Evolutionary conservation across 805 yeast genomes (phyloP), one percentile per base, ranked within the genome.

Genomic region (Candida glaebosa): DNA sequence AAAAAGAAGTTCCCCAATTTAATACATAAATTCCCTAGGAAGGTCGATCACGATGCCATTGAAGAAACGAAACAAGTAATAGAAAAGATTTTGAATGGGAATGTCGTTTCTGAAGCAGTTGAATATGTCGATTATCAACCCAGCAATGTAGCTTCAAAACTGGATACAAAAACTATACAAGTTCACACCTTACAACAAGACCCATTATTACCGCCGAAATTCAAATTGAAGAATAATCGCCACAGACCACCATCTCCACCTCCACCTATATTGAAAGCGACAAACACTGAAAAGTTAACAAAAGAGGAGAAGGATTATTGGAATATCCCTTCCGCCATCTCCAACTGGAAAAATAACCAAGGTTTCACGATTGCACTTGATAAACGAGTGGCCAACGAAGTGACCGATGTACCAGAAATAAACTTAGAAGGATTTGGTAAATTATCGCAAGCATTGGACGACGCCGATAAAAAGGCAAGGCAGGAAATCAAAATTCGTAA

Each of bases 311-410:
- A 81, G 48, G 79, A 76, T 19, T 74, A 78, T 46, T 91, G 97
- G 96, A 73, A 75, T 37, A 88, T 93, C 22, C 98, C 98, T 0
- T 82, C 96, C 0, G 87, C 95, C 1, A 78, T 91, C 0, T 91
- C 98, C 1, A 88, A 87, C 59, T 93, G 98, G 97, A 90, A 89
- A 60, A 93, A 93, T 60, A 87, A 90, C 14, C 84, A 86, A 51
- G 97, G 98, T 1, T 87, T 81, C 56, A 81, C 96, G 1, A 82
- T 90, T 34, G 80, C 84, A 1, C 61, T 90, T 31, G 96, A 89
- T 41, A 86, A 84, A 53, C 69, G 97, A 44, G 67, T 87, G 41
- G 73, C 79, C 2, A 73, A 75, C 10, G 57, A 58, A n/a, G 59
- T 60, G 6, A 38, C 49, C 9, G 42, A 40, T 22, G 38, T 45